Evolutionary conservation across 345 rosid species (phyloP).

Genomic region (Boechera retrofracta): DNA sequence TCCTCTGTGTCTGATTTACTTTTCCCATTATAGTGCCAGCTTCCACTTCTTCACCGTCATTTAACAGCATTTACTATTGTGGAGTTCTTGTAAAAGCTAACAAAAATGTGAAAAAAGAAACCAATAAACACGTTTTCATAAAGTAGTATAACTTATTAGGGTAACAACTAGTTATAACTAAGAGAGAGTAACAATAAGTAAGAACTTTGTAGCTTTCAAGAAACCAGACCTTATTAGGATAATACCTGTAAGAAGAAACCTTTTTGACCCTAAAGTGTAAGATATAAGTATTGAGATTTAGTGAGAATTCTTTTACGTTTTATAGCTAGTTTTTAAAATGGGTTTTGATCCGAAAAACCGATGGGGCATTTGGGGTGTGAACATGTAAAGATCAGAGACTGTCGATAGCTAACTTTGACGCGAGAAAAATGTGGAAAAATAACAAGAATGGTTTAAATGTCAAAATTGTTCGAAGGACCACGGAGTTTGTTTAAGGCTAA

Average conservation of each 20-base stretch:
- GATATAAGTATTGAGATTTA: neutral
- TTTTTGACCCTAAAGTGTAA: conserved; percentile 8
- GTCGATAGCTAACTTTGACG: neutral
- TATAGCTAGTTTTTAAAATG: neutral
- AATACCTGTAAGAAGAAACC: conserved; percentile 19
- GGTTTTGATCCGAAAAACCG: neutral
- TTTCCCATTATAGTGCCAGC: conserved; percentile 44
- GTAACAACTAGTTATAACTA: conserved; percentile 37
- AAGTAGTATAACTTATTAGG: conserved; percentile 32
- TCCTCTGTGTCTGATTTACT: conserved; percentile 36
- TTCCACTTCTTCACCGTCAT: conserved; percentile 45
- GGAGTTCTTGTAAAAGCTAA: conserved; percentile 38
- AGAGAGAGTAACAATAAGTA: conserved; percentile 15
- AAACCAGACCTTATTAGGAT: conserved; percentile 19
- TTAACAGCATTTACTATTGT: conserved; percentile 49
- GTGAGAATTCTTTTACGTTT: neutral
- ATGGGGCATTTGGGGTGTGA: neutral
- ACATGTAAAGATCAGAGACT: conserved; percentile 6
- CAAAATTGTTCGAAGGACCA: conserved; percentile 13
- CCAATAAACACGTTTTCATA: conserved; percentile 15
- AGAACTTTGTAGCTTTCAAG: conserved; percentile 20
- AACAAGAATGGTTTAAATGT: conserved; percentile 3
- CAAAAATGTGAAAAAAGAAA: conserved; percentile 26
- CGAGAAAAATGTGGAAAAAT: neutral
- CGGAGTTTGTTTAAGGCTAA: neutral